Conservation (phyloP, 345 rosid species). For the Gossypium ekmanianum region DNA sequence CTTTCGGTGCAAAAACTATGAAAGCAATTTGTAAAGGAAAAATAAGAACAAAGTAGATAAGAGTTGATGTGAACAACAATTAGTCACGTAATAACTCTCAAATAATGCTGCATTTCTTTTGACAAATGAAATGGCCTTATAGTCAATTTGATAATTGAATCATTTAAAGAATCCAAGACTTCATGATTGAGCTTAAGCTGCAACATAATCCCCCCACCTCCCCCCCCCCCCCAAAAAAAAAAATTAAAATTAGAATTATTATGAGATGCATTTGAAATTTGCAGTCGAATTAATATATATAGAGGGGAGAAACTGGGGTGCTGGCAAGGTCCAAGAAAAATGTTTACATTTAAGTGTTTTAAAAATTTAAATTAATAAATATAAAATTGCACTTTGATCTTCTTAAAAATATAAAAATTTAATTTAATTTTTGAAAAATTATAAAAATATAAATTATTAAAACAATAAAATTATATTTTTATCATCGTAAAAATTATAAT, state of each 20-base stretch:
- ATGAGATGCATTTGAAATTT: neutral
- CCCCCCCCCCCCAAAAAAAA: too few relatives aligned
- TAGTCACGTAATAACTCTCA: neutral
- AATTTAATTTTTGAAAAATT: too few relatives aligned
- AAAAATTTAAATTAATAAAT: too few relatives aligned
- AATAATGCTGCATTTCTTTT: neutral
- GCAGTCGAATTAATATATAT: too few relatives aligned
- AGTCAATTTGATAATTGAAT: conserved; percentile 6
- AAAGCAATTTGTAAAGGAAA: neutral
- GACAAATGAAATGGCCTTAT: neutral
- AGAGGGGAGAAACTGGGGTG: too few relatives aligned
- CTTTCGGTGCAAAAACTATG: neutral
- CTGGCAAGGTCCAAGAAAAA: accelerated
- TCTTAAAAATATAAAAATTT: too few relatives aligned
- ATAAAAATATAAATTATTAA: too few relatives aligned
- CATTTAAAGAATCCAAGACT: conserved; percentile 3
- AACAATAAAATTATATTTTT: too few relatives aligned
- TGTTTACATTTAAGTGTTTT: too few relatives aligned
- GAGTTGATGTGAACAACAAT: neutral
- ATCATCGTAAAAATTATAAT: too few relatives aligned
- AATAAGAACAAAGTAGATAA: neutral
- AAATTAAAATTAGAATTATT: neutral
- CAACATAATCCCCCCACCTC: too few relatives aligned
- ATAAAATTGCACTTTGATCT: accelerated
- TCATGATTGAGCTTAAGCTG: neutral